Conservation (phyloP, 805 yeast genomes). For the Pichia deserticola region DNA sequence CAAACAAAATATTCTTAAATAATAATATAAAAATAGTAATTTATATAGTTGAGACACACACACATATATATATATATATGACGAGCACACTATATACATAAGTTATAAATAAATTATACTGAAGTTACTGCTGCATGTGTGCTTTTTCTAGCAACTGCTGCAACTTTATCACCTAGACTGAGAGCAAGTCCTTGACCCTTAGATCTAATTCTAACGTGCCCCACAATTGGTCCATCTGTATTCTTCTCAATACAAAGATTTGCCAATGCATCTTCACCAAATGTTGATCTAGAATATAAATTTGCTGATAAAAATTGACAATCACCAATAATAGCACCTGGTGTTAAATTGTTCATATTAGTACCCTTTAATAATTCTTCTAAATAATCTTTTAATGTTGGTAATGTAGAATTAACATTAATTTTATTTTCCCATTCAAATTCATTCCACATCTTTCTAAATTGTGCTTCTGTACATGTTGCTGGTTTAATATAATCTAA, state of each 20-base stretch:
- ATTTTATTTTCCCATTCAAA: conserved; percentile 99
- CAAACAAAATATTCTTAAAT: too few relatives aligned
- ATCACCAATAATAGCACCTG: conserved; percentile 84
- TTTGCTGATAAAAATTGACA: conserved; percentile 93
- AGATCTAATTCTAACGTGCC: conserved; percentile 93
- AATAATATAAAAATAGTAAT: too few relatives aligned
- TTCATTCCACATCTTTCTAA: conserved; percentile 98
- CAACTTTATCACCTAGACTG: conserved; percentile 89
- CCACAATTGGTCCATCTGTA: conserved; percentile 67
- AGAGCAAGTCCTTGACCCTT: conserved; percentile 97
- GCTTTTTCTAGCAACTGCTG: conserved; percentile 63
- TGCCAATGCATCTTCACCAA: conserved; percentile 97
- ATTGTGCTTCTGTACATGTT: conserved; percentile 76
- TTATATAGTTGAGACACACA: too few relatives aligned
- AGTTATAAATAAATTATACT: conserved; percentile 12
- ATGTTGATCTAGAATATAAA: conserved; percentile 82
- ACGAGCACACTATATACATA: too few relatives aligned
- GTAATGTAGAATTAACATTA: conserved; percentile 65
- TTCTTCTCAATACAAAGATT: conserved; percentile 87
- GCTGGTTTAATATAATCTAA: conserved; percentile 98
- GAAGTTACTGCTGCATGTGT: conserved; percentile 28
- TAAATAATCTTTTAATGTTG: conserved; percentile 68
- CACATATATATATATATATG: too few relatives aligned
- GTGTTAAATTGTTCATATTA: conserved; percentile 89
- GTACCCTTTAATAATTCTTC: conserved; percentile 73